Evolutionary conservation across 371 early-diverging fungal genomes (phyloP), one percentile per base, ranked within the genome.

Genomic region (Mucor racemosus): DNA sequence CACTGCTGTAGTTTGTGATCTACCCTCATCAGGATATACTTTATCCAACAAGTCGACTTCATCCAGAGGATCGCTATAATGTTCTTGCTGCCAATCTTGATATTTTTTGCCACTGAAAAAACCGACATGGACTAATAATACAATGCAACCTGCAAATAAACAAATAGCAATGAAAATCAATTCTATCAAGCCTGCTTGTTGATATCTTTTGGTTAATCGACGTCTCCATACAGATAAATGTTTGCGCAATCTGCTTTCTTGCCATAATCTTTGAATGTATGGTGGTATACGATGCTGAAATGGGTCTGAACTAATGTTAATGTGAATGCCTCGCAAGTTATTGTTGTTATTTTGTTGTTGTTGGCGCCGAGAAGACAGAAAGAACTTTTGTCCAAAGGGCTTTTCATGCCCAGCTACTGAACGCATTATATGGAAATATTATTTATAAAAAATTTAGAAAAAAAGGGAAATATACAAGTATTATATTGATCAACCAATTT

Each of bases 1-100:
- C n/a, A 89, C 77, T 6, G 86, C 82, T 4, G 89, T 88, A 3
- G 82, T 77, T 63, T 78, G 75, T 14, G 74, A 72, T 19, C 78
- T 72, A 0, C 89, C 89, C 33, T 86, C 85, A 17, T 78, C 84
- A 0, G 89, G 88, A 63, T 85, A 80, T 60, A 87, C 68, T 38
- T 84, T 78, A 42, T 78, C 75, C n/a, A 85, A 57, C 11, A 83
- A 65, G 65, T 85, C 84, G 10, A 83, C 72, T 69, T 81, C 76
- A 4, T 76, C 70, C 11, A 72, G 42, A n/a, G 50, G 41, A 21
- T 59, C 57, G n/a, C 35, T 53, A 36, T 65, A 65, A 50, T 79
- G 76, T 41, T 80, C 79, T 7, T 72, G 66, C 21, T 77, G 82
- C 74, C 74, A 76, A 60, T 80, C 78, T 55, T 80, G 80, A 55